Evolutionary conservation across 306 rosid genomes (phyloP).

Genomic region (Hippophae tibetana): DNA sequence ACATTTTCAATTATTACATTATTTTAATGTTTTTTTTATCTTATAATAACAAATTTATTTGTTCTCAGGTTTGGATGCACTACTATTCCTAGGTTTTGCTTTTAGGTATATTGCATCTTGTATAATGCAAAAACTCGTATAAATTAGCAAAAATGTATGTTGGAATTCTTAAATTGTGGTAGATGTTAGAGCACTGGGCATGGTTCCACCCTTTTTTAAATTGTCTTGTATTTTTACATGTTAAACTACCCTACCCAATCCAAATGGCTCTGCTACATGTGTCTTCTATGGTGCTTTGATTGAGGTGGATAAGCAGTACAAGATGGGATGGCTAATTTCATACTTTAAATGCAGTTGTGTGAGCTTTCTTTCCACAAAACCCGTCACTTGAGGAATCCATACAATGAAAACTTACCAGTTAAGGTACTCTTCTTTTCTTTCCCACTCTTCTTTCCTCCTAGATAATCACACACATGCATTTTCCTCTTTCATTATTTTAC

Average conservation of each 20-base stretch:
- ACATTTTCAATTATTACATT: too few species aligned
- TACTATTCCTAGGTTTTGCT: not conserved
- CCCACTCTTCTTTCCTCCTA: not conserved
- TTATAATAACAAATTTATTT: not conserved
- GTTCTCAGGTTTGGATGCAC: not conserved
- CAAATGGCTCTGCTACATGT: not conserved
- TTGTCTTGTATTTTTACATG: not conserved
- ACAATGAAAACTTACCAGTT: slow-evolving; percentile 95
- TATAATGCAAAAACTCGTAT: not conserved
- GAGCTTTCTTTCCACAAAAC: slow-evolving; percentile 97
- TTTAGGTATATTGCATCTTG: not conserved
- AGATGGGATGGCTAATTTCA: slow-evolving; percentile 25
- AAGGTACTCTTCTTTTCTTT: slow-evolving; percentile 42
- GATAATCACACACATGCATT: too few species aligned
- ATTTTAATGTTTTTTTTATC: not conserved
- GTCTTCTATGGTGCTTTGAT: not conserved
- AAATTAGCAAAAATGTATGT: not conserved
- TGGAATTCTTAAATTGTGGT: not conserved
- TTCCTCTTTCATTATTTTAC: not conserved
- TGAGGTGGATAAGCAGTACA: slow-evolving; percentile 6
- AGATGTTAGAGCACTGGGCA: not conserved
- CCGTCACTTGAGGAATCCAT: slow-evolving; percentile 93
- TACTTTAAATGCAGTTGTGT: slow-evolving; percentile 70
- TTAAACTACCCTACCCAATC: not conserved
- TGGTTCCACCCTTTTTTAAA: not conserved